Evolutionary conservation across 805 yeast species (phyloP).

Genomic region (Lachancea kluyveri): DNA sequence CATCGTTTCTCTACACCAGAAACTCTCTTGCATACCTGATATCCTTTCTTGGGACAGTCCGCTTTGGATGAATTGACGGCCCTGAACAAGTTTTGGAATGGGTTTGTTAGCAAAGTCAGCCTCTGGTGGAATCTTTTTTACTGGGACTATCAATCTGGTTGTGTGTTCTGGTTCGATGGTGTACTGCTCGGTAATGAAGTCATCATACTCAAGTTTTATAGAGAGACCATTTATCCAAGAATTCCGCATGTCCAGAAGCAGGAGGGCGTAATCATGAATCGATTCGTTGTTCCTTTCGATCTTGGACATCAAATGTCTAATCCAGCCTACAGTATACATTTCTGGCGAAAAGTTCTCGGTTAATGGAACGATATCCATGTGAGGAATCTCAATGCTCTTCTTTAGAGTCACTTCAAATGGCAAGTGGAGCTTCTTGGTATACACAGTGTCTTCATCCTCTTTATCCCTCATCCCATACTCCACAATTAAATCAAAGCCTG

Average conservation of each 20-base stretch:
- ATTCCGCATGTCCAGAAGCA: slow-evolving; percentile 74
- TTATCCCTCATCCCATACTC: slow-evolving; percentile 24
- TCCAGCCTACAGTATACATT: slow-evolving; percentile 23
- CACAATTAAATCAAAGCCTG: slow-evolving; percentile 18
- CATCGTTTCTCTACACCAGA: slow-evolving; percentile 76
- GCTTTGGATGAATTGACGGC: slow-evolving; percentile 55
- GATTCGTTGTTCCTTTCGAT: slow-evolving; percentile 8
- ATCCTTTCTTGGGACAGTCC: slow-evolving; percentile 52
- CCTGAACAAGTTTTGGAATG: slow-evolving; percentile 63
- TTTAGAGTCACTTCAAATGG: slow-evolving; percentile 35
- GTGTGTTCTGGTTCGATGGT: slow-evolving; percentile 40
- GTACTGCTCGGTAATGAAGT: slow-evolving; percentile 17
- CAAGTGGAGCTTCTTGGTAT: slow-evolving; percentile 19
- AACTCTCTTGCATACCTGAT: slow-evolving; percentile 49
- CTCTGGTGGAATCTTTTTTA: slow-evolving; percentile 45
- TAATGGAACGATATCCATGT: slow-evolving; percentile 65
- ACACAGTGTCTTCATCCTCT: slow-evolving; percentile 12
- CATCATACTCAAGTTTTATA: slow-evolving; percentile 31
- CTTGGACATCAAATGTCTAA: slow-evolving; percentile 19
- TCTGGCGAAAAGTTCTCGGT: slow-evolving; percentile 25
- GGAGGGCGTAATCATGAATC: slow-evolving; percentile 47
- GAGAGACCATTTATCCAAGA: slow-evolving; percentile 61
- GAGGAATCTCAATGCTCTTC: slow-evolving; percentile 60
- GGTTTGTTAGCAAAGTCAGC: slow-evolving; percentile 30
- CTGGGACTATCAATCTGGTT: slow-evolving; percentile 63